Conservation (phyloP, 176 grass and related monocot species). For the Eleusine coracana region DNA sequence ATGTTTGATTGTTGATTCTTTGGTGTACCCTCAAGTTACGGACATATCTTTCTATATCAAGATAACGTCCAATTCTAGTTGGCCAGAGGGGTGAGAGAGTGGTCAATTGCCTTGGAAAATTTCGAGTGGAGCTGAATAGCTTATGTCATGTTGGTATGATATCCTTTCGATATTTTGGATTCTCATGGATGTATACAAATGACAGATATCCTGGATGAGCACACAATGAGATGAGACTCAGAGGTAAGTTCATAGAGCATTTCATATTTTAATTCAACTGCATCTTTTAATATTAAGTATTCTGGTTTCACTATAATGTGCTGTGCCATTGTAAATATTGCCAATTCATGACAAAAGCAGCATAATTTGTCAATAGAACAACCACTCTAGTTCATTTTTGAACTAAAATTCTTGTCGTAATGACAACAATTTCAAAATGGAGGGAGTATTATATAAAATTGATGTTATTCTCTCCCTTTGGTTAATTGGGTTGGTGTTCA, state of each 20-base stretch:
- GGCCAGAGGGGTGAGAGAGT: not conserved
- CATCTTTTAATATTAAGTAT: not conserved
- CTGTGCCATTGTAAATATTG: constrained; percentile 5
- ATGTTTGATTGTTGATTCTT: constrained; percentile 52
- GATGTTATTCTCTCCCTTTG: not conserved
- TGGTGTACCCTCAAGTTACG: constrained; percentile 39
- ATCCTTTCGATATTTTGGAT: constrained; percentile 3
- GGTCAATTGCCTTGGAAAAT: constrained; percentile 17
- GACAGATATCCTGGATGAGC: not conserved
- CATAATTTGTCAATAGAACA: not conserved
- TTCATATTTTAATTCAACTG: constrained; percentile 19
- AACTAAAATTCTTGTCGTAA: too few relatives aligned
- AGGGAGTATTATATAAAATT: not conserved
- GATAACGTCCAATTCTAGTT: constrained; percentile 41
- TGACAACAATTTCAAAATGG: too few relatives aligned
- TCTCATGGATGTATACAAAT: constrained; percentile 23
- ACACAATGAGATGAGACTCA: not conserved
- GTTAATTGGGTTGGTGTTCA: not conserved
- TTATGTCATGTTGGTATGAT: constrained; percentile 19
- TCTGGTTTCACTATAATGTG: constrained; percentile 8
- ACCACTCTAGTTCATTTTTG: too few relatives aligned
- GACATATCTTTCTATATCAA: constrained; percentile 36
- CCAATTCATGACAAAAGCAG: constrained; percentile 10
- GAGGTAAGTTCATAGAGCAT: constrained; percentile 6
- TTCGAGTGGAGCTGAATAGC: constrained; percentile 12